A percentile compares a stretch with the other conserved stretches of the same genome.
These are phyloP conservation scores for Rhododendron simsii DNA, from an alignment of 148 eudicot genomes.

Conservation along the genomic window DNA sequence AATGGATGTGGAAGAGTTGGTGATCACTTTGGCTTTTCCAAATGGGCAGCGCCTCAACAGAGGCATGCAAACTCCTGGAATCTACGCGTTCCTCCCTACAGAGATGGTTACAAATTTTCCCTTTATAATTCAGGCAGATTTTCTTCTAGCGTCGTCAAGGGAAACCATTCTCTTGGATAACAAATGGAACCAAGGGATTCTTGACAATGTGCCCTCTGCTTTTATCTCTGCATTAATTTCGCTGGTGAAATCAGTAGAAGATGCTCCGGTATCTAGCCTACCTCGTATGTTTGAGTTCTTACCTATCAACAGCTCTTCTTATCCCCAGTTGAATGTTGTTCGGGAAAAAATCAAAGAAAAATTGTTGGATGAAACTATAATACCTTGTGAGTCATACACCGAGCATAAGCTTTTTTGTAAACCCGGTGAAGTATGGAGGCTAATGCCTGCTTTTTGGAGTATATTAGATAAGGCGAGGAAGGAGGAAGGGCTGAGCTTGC, in stretches of 20 bases:
- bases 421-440: slow-evolving; percentile 56
- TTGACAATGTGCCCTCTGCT: slow-evolving; percentile 26
- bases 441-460: slow-evolving; percentile 46
- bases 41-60: slow-evolving; percentile 50
- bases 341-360: slow-evolving; percentile 32
- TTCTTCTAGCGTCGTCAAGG: slow-evolving; percentile 53
- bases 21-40: slow-evolving; percentile 67
- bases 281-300: slow-evolving; percentile 43
- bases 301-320: slow-evolving; percentile 34
- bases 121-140: slow-evolving; percentile 69
- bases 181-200: slow-evolving; percentile 64
- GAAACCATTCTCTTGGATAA: slow-evolving; percentile 60
- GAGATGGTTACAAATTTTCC: slow-evolving; percentile 71
- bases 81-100: slow-evolving; percentile 67
- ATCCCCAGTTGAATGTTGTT: slow-evolving; percentile 35
- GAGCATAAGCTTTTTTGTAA: slow-evolving; percentile 43
- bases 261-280: slow-evolving; percentile 37
- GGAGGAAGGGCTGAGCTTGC: slow-evolving; percentile 31
- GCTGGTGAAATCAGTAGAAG: slow-evolving; percentile 31
- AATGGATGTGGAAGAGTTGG: slow-evolving; percentile 59
- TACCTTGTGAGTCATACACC: slow-evolving; percentile 44
- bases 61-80: slow-evolving; percentile 45
- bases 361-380: slow-evolving; percentile 35
- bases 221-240: slow-evolving; percentile 30
- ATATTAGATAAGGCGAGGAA: slow-evolving; percentile 38